Base-by-base conservation (phyloP, 805 yeast species). In the Clavispora phyllophila region DNA sequence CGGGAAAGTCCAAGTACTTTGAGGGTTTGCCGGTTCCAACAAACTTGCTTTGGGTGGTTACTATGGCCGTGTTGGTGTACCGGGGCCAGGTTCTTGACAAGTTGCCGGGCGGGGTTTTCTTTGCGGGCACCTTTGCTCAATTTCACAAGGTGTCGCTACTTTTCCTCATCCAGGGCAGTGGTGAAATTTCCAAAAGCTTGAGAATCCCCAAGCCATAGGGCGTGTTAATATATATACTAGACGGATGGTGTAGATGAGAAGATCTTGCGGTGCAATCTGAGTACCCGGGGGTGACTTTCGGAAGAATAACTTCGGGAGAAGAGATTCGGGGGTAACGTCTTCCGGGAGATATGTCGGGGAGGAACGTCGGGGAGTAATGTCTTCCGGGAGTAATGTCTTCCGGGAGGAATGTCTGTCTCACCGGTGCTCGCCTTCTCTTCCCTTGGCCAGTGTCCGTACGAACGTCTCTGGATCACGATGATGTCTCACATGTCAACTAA, bases 1-100 rank as follows among this genome's bases (percentile, higher is more conserved):
- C 75, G 15, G 99, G 99, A 15, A 90, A 90, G 67, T 79, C 93
- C 26, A 82, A 85, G 60, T 91, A 81, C 67, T 93, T 93, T 63
- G 99, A 93, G 70, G 99, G 99, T 3, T 77, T 93, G 41, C 99
- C 99, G 9, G 89, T 93, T 51, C 99, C 99, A 43, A 81, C 95
- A 2, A 82, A 95, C 29, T 71, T 93, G 51, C 68, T 76, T 39
- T 73, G 91, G 61, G 96, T 93, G 14, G 70, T 69, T 1, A 58
- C 79, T 28, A 83, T 91, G 88, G 86, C 87, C 3, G 67, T 66
- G 44, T 75, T 84, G 55, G 87, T 86, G 5, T 72, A 72, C 49
- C 68, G 73, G 37, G 66, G 62, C 37, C 73, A 68, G 41, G 77
- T 79, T 41, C 62, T 70, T 49, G 73, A 69, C 19, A 56, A 72